Evolutionary conservation across 2,329 filamentous ascomycete species (phyloP), one percentile per base, ranked within the genome.

Genomic region (Amesomyces nigricolor): DNA sequence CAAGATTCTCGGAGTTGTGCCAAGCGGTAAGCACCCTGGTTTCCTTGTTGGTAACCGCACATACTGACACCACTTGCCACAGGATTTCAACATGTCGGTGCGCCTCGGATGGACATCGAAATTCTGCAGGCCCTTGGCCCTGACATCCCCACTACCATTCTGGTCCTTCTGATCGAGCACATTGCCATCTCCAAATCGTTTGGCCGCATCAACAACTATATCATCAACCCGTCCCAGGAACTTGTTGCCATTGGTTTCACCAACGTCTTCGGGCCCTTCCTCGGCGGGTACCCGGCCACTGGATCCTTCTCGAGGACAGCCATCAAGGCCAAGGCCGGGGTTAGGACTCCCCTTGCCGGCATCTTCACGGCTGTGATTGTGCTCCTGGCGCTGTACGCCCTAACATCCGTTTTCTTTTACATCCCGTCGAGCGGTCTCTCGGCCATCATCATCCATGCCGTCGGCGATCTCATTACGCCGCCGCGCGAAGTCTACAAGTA

Each of bases 121-220:
- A 80, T 96, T 50, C 81, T 96, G 66, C 75, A 73, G 0, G 73
- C 82, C 0, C 90, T 96, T 66, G 77, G 80, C 1, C 76, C 77
- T 43, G 80, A 96, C 61, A 75, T 97, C 4, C 94, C 94, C 0
- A 88, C 88, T 4, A 86, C 88, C 0, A 85, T 96, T 51, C 95
- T 97, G 61, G 92, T 99, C 9, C 79, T 97, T 54, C 78, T 99
- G 30, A 95, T 97, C 58, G 94, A 99, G 73, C 94, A 99, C 70
- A 96, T 99, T 65, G 91, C 94, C 54, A 97, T 99, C 61, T 91
- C 92, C 30, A 99, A 99, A 71, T 97, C 92, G 0, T 97, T 99
- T 63, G 94, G 94, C n/a, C 83, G 94, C 58, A 83, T 96, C 65
- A 97, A 97, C 77, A 96, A 96, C 74, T 99, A 99, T 72, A 87